Evolutionary conservation across 163 green algal genomes (phyloP).

Genomic region (Scenedesmus sp.): DNA sequence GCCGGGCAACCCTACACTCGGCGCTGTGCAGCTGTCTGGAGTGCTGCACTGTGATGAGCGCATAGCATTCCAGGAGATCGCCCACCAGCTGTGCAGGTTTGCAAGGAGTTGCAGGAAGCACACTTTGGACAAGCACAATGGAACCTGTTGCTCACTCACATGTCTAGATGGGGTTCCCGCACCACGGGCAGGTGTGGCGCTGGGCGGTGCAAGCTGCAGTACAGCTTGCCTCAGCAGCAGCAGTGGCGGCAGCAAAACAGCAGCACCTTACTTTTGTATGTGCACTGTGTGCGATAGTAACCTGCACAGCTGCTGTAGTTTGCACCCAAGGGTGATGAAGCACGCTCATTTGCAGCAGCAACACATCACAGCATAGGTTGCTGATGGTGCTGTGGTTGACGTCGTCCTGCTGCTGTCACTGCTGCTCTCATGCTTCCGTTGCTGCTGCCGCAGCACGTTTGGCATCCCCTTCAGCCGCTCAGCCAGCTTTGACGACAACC

Average conservation of each 20-base stretch:
- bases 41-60: slow-evolving; percentile 82
- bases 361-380: background rate
- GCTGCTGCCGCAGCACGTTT: slow-evolving; percentile 34
- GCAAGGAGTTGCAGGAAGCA: background rate
- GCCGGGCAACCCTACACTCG: slow-evolving; percentile 55
- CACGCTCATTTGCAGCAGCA: background rate
- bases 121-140: too few relatives aligned
- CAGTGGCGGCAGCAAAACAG: too few relatives aligned
- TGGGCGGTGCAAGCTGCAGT: too few relatives aligned
- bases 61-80: slow-evolving; percentile 85
- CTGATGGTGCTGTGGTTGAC: background rate
- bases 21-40: slow-evolving; percentile 80
- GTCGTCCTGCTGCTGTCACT: background rate
- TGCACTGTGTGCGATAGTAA: too few relatives aligned
- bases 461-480: slow-evolving; percentile 60
- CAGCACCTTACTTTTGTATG: too few relatives aligned
- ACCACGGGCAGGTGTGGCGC: too few relatives aligned
- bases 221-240: too few relatives aligned
- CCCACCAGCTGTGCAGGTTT: slow-evolving; percentile 85
- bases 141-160: too few relatives aligned
- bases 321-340: background rate
- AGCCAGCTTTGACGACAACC: slow-evolving; percentile 87
- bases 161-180: too few relatives aligned
- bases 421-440: background rate
- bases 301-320: background rate